These are phyloP conservation scores for Neofusicoccum cordaticola DNA, from an alignment of 2,329 filamentous ascomycete species.

Conservation along the genomic window DNA sequence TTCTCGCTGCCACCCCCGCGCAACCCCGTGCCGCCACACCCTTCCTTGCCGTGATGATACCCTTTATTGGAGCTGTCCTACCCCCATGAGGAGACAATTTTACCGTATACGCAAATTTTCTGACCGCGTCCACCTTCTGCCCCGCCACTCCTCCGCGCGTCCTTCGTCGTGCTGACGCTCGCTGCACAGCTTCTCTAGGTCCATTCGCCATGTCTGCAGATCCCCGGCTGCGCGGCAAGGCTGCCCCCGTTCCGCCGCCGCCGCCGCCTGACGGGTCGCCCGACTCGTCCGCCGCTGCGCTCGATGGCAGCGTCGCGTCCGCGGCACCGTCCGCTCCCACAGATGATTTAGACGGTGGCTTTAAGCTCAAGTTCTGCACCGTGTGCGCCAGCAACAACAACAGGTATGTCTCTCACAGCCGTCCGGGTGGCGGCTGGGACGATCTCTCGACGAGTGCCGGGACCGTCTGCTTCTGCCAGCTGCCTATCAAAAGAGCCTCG, in stretches of 20 bases:
- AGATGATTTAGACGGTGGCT: slow-evolving; percentile 51
- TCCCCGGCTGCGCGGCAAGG: slow-evolving; percentile 47
- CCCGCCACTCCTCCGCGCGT: background rate
- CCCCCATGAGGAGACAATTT: slow-evolving; percentile 33
- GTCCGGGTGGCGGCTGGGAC: background rate
- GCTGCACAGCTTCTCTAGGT: background rate
- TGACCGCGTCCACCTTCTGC: background rate
- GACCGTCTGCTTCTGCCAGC: background rate
- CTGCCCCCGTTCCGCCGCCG: slow-evolving; percentile 48
- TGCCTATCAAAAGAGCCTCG: background rate
- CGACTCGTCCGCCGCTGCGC: slow-evolving; percentile 27
- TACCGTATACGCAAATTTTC: slow-evolving; percentile 20
- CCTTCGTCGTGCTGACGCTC: background rate
- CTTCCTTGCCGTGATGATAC: slow-evolving; percentile 52
- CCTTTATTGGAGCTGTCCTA: slow-evolving; percentile 78
- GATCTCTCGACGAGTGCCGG: background rate
- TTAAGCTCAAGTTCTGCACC: slow-evolving; percentile 94
- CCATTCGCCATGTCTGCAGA: slow-evolving; percentile 37
- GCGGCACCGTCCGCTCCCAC: background rate
- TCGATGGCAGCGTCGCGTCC: slow-evolving; percentile 28
- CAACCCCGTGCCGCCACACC: slow-evolving; percentile 5
- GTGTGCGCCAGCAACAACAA: slow-evolving; percentile 99
- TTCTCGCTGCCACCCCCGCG: background rate
- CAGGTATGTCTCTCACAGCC: slow-evolving; percentile 56
- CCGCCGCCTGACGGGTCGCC: slow-evolving; percentile 45